Conservation (phyloP, 2,329 filamentous ascomycete species). For the Neofusicoccum umdonicola region DNA sequence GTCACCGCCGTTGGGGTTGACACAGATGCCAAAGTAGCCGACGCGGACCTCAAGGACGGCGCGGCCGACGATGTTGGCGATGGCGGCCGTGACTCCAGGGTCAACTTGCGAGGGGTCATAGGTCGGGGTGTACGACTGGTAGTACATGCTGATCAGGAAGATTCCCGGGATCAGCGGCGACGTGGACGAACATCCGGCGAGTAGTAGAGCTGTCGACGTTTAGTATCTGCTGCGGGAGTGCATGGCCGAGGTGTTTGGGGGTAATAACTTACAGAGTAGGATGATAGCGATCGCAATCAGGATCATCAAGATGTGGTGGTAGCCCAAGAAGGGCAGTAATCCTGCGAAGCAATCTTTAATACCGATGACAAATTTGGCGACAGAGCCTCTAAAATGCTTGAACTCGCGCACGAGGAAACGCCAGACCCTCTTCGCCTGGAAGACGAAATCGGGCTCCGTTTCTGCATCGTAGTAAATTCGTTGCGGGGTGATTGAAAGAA, state of each 20-base stretch:
- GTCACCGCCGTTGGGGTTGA: conserved; percentile 83
- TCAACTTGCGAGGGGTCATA: conserved; percentile 87
- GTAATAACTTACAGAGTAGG: conserved; percentile 72
- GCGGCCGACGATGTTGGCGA: conserved; percentile 83
- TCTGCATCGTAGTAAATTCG: background rate
- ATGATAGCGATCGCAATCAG: conserved; percentile 92
- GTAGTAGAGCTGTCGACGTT: conserved; percentile 66
- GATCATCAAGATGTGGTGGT: conserved; percentile 94
- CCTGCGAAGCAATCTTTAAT: conserved; percentile 34
- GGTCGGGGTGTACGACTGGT: conserved; percentile 76
- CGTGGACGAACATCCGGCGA: conserved; percentile 95
- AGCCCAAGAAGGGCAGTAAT: conserved; percentile 62
- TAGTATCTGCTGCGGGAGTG: background rate
- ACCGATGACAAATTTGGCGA: background rate
- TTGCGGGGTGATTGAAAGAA: background rate
- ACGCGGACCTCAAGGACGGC: conserved; percentile 87
- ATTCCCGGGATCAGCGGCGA: conserved; percentile 93
- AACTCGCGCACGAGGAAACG: background rate
- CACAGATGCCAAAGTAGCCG: conserved; percentile 96
- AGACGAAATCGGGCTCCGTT: no score
- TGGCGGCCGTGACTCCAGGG: conserved; percentile 80
- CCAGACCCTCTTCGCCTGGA: background rate
- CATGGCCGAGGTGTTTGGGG: background rate
- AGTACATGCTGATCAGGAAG: conserved; percentile 98
- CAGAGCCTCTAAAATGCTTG: background rate